phyloP scores from a whole-genome alignment of 2,329 filamentous ascomycete species.

The Pseudogymnoascus sp. region DNA sequence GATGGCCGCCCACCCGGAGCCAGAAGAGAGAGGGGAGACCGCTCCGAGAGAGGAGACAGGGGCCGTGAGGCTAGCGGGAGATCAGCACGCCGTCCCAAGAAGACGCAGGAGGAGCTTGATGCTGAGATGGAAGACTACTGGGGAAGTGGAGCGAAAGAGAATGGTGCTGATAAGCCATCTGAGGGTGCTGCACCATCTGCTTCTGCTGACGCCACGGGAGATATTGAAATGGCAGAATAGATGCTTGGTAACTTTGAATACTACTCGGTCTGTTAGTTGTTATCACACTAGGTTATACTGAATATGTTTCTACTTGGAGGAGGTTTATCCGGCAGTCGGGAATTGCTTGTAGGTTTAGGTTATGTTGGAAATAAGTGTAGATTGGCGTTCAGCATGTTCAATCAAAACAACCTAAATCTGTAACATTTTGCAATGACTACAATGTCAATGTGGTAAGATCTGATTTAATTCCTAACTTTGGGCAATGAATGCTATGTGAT shows the following conservation, averaged over 20 bases:
- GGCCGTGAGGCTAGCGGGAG: constrained; percentile 36
- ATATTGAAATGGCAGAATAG: constrained; percentile 51
- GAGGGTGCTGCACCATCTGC: constrained; percentile 28
- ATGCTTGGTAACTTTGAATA: not conserved
- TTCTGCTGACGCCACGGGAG: constrained; percentile 35
- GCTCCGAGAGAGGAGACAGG: constrained; percentile 29
- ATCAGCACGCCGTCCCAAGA: constrained; percentile 55
- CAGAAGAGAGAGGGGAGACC: constrained; percentile 28
- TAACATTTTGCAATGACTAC: not conserved
- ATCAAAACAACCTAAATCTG: not conserved
- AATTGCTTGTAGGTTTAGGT: not conserved
- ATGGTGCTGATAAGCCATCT: constrained; percentile 16
- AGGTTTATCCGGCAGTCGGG: not conserved
- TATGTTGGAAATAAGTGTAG: not conserved
- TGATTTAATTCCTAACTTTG: not conserved
- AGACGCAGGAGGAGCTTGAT: constrained; percentile 86
- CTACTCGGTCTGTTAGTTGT: not conserved
- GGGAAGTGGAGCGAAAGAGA: constrained; percentile 37
- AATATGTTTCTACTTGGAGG: not conserved
- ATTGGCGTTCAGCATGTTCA: not conserved
- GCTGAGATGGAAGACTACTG: constrained; percentile 98
- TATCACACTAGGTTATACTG: not conserved
- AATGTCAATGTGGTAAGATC: not conserved
- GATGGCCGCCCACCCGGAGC: constrained; percentile 43
- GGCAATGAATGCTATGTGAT: not conserved